Evolutionary conservation across 306 rosid species (phyloP).

Genomic region (Cyamopsis tetragonoloba): DNA sequence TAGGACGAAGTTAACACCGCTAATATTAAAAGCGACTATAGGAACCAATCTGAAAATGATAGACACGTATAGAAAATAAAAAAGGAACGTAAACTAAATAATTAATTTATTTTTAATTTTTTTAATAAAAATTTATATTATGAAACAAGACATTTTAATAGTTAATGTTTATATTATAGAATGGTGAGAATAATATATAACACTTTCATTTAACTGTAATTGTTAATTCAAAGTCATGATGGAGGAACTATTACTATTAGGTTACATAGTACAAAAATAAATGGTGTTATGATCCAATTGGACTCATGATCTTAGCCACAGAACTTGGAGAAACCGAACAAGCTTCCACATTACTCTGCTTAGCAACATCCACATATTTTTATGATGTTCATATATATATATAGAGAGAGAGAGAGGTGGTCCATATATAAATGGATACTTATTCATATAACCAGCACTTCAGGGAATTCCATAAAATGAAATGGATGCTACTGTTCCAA

Average conservation of each 20-base stretch:
- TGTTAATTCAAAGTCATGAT: background rate
- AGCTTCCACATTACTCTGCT: constrained; percentile 18
- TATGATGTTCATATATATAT: too few relatives aligned
- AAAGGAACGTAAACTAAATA: too few relatives aligned
- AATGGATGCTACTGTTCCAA: constrained; percentile 14
- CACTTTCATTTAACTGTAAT: too few relatives aligned
- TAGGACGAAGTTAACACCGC: too few relatives aligned
- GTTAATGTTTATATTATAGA: too few relatives aligned
- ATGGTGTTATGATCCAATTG: constrained; percentile 10
- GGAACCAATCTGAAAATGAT: too few relatives aligned
- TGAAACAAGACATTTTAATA: too few relatives aligned
- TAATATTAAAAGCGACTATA: too few relatives aligned
- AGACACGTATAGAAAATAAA: too few relatives aligned
- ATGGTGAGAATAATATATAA: too few relatives aligned
- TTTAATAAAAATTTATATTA: constrained; percentile 21
- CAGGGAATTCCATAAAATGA: constrained; percentile 33
- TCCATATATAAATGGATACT: constrained; percentile 18
- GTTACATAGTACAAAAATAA: constrained; percentile 24
- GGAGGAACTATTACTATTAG: background rate
- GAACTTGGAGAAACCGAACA: constrained; percentile 32
- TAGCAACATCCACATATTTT: constrained; percentile 35
- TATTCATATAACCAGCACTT: constrained; percentile 3
- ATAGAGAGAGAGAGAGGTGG: constrained; percentile 22
- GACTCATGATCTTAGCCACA: constrained; percentile 30
- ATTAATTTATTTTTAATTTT: too few relatives aligned